Base-by-base conservation (phyloP, 441 rosid species). In the California macrophylla region DNA sequence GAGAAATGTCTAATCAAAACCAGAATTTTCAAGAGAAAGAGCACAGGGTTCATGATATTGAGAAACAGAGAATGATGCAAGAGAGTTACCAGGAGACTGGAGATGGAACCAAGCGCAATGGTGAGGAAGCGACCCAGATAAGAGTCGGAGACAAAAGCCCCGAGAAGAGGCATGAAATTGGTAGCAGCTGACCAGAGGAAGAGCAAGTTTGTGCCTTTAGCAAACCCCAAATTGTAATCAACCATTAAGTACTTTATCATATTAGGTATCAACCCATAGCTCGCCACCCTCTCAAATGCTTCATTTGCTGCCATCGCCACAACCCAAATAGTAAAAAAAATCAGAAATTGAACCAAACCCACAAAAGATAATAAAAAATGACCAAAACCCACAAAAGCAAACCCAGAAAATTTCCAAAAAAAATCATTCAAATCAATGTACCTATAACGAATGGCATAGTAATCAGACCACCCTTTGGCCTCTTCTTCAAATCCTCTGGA, bases 401-500 rank as follows among this genome's bases (percentile, higher is more conserved):
- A 56, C 1, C 63, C 28, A 56, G 15, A 40, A 52, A 52, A 40
- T 40, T 21, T 16, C 21, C 21, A 2, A 7, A 47, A 54, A 54
- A 54, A 20, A 4, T 23, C 61, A 23, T 18, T 13, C 29, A 24
- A 58, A 40, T 21, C n/a, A 10, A 13, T 24, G 12, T 60, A 89
- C 97, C 97, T 74, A 92, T 87, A 54, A 92, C 86, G 79, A 92
- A 92, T 10, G 97, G 94, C 86, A 88, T 80, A 76, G 98, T 87
- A 72, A 83, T 80, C 75, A 90, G 80, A 15, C 98, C 96, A 72
- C 96, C 98, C 80, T 80, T 60, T 58, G 64, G 64, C 64, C 64
- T 58, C 64, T 58, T 24, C 29, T 58, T 24, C 29, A 25, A 58
- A 25, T 30, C 64, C 64, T 58, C 64, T 24, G 10, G 30, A 23